A percentile compares a stretch with the other conserved stretches of the same genome.
phyloP scores from a whole-genome alignment of 2,329 filamentous ascomycete species.

The Cladosporium sp. region DNA sequence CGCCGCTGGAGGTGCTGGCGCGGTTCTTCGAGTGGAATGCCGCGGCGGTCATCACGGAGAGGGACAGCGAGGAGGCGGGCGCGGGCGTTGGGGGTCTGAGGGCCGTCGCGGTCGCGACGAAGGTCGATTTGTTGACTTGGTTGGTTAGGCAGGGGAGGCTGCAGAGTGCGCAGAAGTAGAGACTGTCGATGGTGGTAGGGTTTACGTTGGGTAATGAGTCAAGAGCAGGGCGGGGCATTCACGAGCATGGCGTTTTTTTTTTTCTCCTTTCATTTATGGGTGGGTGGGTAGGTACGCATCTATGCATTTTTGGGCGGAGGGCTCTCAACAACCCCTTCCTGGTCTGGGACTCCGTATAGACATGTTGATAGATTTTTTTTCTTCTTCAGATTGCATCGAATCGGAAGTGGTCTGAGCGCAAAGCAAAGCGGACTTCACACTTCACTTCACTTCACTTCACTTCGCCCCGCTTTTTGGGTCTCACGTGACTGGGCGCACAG shows the following conservation, averaged over 20 bases:
- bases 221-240: too few species aligned
- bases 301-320: not conserved
- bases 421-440: too few species aligned
- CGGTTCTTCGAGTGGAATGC: constrained; percentile 98
- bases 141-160: constrained; percentile 61
- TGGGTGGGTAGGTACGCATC: not conserved
- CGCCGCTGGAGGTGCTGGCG: constrained; percentile 73
- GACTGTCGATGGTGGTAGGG: not conserved
- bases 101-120: constrained; percentile 86
- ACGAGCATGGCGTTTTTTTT: constrained; percentile 8
- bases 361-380: too few species aligned
- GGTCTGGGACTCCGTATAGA: too few species aligned
- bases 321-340: constrained; percentile 4
- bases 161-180: constrained; percentile 7
- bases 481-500: too few species aligned
- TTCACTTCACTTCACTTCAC: too few species aligned
- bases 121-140: constrained; percentile 91
- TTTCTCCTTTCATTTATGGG: not conserved
- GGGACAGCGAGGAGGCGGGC: constrained; percentile 37
- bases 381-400: too few species aligned
- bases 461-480: too few species aligned
- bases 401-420: too few species aligned
- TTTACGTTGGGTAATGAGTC: not conserved
- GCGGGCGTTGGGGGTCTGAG: constrained; percentile 48
- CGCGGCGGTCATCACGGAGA: constrained; percentile 87